Evolutionary conservation across 768 basidiomycete genomes (phyloP).

Genomic region (Pleurotus citrinopileatus): DNA sequence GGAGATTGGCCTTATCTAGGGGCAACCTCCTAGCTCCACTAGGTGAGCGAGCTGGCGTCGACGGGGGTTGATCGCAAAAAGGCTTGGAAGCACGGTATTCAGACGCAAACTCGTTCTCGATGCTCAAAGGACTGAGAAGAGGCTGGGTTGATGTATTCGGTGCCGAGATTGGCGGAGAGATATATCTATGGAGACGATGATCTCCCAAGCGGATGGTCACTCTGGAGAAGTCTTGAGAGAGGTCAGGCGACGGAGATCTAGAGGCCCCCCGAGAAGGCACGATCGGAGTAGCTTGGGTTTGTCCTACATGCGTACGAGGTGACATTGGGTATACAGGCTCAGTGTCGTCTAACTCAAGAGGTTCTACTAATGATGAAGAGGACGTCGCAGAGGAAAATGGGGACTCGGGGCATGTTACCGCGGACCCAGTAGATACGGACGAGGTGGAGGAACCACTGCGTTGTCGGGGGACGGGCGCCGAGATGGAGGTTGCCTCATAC

Average conservation of each 20-base stretch:
- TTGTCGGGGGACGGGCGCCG: background rate
- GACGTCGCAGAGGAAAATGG: background rate
- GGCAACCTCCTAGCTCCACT: background rate
- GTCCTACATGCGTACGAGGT: background rate
- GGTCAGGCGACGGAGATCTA: background rate
- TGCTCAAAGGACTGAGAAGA: background rate
- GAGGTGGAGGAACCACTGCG: conserved; percentile 2
- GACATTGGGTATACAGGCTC: background rate
- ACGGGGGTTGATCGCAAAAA: background rate
- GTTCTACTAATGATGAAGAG: background rate
- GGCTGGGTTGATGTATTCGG: background rate
- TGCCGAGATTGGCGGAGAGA: background rate
- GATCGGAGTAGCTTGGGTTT: background rate
- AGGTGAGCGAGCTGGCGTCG: background rate
- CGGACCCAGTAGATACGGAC: background rate
- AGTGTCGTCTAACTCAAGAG: background rate
- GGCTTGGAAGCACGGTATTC: background rate
- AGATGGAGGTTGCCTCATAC: background rate
- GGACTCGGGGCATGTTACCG: conserved; percentile 6
- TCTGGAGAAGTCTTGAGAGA: background rate
- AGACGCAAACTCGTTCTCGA: background rate
- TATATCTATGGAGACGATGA: background rate
- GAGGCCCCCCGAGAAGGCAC: background rate
- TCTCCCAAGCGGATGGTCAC: background rate
- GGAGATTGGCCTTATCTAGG: background rate